Conservation (phyloP, 108 stramenopile species). For the Chaetoceros tenuissimus region DNA sequence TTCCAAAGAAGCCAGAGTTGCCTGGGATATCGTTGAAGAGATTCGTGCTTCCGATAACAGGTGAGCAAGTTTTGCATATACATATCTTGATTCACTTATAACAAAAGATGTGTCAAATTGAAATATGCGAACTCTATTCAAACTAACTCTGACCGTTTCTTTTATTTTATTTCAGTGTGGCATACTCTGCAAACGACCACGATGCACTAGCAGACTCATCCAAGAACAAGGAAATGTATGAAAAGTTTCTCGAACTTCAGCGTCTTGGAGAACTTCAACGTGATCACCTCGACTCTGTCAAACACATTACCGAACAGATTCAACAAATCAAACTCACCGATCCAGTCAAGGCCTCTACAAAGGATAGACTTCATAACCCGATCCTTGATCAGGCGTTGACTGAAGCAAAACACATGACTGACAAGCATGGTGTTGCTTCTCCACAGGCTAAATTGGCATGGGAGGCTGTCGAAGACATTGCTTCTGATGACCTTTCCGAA, state of each 20-base stretch:
- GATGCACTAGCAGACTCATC: background rate
- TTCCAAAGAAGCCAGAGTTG: conserved; percentile 10
- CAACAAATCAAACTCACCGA: background rate
- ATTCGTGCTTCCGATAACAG: conserved; percentile 12
- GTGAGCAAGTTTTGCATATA: background rate
- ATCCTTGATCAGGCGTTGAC: background rate
- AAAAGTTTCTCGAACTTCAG: background rate
- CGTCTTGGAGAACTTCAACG: background rate
- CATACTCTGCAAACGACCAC: background rate
- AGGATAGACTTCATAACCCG: background rate
- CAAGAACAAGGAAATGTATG: background rate
- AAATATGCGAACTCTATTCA: no score
- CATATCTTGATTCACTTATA: no score
- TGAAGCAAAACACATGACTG: background rate
- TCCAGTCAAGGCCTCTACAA: background rate
- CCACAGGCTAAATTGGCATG: conserved; percentile 37
- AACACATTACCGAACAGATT: background rate
- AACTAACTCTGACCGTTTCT: background rate
- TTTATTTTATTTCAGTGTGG: background rate
- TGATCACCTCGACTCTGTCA: background rate
- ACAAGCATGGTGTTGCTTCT: conserved; percentile 20
- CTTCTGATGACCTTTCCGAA: conserved; percentile 16
- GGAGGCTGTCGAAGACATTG: conserved; percentile 45
- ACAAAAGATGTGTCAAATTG: no score
- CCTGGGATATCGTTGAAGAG: conserved; percentile 25